phyloP scores from a whole-genome alignment of 2,329 filamentous ascomycete species.

The Drechmeria coniospora region DNA sequence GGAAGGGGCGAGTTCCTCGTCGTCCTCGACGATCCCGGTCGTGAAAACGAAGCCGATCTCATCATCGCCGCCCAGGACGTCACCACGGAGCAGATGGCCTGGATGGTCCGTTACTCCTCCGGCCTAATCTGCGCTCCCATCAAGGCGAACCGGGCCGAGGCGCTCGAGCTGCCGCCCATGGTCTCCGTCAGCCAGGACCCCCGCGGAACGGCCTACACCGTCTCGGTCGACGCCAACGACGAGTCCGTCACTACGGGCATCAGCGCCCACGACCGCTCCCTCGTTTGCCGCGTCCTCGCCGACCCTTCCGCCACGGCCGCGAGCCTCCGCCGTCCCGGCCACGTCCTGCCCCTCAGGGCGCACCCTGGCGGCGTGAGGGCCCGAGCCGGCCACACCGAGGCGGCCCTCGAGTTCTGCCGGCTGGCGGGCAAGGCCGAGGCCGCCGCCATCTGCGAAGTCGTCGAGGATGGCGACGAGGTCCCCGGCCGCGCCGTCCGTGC shows the following conservation, averaged over 20 bases:
- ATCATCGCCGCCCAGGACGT: constrained; percentile 82
- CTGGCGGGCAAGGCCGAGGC: constrained; percentile 64
- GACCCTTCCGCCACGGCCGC: constrained; percentile 39
- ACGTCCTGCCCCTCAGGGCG: constrained; percentile 75
- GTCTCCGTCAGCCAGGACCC: constrained; percentile 60
- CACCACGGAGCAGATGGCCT: constrained; percentile 83
- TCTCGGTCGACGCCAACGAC: constrained; percentile 70
- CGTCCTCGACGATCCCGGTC: constrained; percentile 79
- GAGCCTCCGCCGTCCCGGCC: constrained; percentile 69
- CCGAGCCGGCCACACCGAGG: constrained; percentile 80
- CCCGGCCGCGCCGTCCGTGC: constrained; percentile 48
- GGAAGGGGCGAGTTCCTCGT: constrained; percentile 83
- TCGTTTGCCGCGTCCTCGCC: constrained; percentile 68
- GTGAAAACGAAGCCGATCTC: constrained; percentile 96
- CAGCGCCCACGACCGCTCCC: constrained; percentile 69
- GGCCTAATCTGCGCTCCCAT: constrained; percentile 88
- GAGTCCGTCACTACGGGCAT: constrained; percentile 75
- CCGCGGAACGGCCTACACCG: constrained; percentile 82
- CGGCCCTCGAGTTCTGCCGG: constrained; percentile 76
- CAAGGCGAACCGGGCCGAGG: constrained; percentile 48
- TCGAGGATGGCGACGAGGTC: constrained; percentile 67
- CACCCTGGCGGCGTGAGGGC: constrained; percentile 65
- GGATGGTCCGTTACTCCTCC: constrained; percentile 82
- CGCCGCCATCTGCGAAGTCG: constrained; percentile 80
- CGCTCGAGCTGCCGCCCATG: constrained; percentile 79